A percentile compares a stretch with the other conserved stretches of the same genome.
phyloP scores from a whole-genome alignment of 2,329 filamentous ascomycete genomes.

The Botryosphaeria dothidea region DNA sequence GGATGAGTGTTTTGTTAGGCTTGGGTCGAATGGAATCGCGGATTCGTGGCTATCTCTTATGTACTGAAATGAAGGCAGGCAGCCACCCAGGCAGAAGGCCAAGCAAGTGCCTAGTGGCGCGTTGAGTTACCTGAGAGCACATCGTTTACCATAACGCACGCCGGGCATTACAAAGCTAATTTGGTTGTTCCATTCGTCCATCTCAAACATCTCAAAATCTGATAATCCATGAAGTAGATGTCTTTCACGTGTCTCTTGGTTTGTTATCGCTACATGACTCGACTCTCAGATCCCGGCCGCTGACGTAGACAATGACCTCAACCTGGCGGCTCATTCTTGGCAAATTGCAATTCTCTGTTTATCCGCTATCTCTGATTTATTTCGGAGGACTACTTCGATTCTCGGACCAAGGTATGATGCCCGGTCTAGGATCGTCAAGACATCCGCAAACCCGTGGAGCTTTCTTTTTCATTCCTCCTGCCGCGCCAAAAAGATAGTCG shows the following conservation, averaged over 20 bases:
- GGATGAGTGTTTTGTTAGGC: neutral
- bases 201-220: too few species aligned
- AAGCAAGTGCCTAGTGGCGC: neutral
- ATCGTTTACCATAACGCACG: too few species aligned
- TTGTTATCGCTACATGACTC: neutral
- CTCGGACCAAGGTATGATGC: neutral
- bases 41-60: neutral
- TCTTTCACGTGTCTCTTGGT: neutral
- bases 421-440: neutral
- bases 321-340: neutral
- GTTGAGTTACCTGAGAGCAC: neutral
- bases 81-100: slow-evolving; percentile 11
- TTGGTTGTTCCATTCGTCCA: too few species aligned
- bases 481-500: too few species aligned
- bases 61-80: neutral
- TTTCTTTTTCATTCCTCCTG: neutral
- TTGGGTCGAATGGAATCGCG: neutral
- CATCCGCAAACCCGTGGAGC: neutral
- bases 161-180: too few species aligned
- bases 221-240: too few species aligned
- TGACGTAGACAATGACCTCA: neutral
- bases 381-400: too few species aligned
- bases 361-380: neutral
- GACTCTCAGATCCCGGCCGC: neutral
- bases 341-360: neutral